phyloP scores from a whole-genome alignment of 78 protist species.

The Polysphondylium violaceum region DNA sequence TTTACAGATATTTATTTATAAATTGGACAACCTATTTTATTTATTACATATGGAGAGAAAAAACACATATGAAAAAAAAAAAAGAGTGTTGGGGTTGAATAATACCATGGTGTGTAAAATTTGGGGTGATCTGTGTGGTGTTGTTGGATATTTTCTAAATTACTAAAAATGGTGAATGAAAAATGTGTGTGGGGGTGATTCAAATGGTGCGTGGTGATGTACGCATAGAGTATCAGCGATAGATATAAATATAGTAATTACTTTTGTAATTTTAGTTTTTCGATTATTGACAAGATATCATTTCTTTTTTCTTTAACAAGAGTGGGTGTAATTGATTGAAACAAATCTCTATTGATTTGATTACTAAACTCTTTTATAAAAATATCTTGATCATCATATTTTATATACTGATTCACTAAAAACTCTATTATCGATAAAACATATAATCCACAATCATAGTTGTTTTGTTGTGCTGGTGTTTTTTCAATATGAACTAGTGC shows the following conservation, averaged over 20 bases:
- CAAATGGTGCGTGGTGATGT: background rate
- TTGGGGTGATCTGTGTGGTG: background rate
- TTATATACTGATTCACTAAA: background rate
- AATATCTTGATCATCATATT: background rate
- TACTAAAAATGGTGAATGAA: too few relatives aligned
- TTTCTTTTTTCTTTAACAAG: slow-evolving; percentile 30
- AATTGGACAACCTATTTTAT: too few relatives aligned
- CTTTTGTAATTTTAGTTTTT: background rate
- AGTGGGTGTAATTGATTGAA: background rate
- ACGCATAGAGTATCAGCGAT: background rate
- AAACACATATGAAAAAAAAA: too few relatives aligned
- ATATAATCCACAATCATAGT: slow-evolving; percentile 66
- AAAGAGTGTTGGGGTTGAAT: too few relatives aligned
- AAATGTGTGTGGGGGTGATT: background rate
- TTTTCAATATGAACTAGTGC: background rate
- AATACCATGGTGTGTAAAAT: background rate
- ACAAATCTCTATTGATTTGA: background rate
- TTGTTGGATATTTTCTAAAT: background rate
- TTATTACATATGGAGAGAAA: too few relatives aligned
- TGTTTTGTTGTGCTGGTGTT: slow-evolving; percentile 55
- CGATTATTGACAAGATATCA: background rate
- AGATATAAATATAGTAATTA: background rate
- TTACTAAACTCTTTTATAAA: background rate
- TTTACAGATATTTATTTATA: too few relatives aligned
- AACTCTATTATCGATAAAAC: slow-evolving; percentile 26